Percentiles rank a stretch among this genome's conserved stretches.
Evolutionary conservation across 2,329 filamentous ascomycete genomes (phyloP).

Genomic region (Aspergillus fumigatus): DNA sequence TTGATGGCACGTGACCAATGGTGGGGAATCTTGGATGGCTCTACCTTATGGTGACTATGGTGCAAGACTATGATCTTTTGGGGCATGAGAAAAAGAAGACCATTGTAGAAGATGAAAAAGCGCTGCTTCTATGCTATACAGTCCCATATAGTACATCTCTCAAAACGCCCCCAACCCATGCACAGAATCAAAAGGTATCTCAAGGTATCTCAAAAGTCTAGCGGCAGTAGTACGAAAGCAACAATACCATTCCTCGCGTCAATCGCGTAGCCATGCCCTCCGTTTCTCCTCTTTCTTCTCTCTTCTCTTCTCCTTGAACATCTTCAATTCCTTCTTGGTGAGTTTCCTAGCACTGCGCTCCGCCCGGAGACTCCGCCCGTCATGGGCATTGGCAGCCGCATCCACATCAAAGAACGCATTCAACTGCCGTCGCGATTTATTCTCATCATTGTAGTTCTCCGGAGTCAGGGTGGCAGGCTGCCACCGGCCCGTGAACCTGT

Average conservation of each 20-base stretch:
- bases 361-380: slow-evolving; percentile 85
- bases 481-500: slow-evolving; percentile 82
- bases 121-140: slow-evolving; percentile 6
- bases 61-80: neutral
- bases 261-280: slow-evolving; percentile 85
- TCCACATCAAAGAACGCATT: slow-evolving; percentile 95
- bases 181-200: slow-evolving; percentile 13
- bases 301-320: slow-evolving; percentile 83
- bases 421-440: slow-evolving; percentile 84
- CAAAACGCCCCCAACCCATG: slow-evolving; percentile 8
- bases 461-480: slow-evolving; percentile 64
- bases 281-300: slow-evolving; percentile 93
- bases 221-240: neutral
- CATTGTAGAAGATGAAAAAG: neutral
- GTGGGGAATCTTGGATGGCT: neutral
- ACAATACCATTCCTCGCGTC: slow-evolving; percentile 28
- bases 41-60: too few species aligned
- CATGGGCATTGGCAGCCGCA: slow-evolving; percentile 83
- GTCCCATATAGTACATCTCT: slow-evolving; percentile 6
- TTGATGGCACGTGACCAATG: neutral
- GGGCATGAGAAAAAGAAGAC: neutral
- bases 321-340: slow-evolving; percentile 79
- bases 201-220: slow-evolving; percentile 7
- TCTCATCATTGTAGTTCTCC: slow-evolving; percentile 78
- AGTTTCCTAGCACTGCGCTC: slow-evolving; percentile 83